These are phyloP conservation scores for Schizosaccharomyces lindneri DNA, from an alignment of 805 yeast genomes.

Conservation along the genomic window DNA sequence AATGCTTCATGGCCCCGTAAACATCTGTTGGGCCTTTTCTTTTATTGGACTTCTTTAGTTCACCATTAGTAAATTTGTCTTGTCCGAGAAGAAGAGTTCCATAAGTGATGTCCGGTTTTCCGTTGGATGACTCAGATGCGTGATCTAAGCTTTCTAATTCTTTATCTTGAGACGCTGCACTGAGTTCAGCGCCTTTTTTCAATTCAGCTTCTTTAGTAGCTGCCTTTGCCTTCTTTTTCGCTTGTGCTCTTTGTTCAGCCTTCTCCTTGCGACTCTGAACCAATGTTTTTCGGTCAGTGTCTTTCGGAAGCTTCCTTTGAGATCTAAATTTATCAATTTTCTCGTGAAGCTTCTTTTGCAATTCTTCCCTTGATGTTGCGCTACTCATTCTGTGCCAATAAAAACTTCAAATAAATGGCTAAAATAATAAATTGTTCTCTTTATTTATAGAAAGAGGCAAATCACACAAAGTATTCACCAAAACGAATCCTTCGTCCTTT, in stretches of 20 bases:
- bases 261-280: conserved; percentile 31
- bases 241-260: conserved; percentile 20
- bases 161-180: neutral
- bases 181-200: conserved; percentile 12
- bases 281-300: conserved; percentile 54
- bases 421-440: neutral
- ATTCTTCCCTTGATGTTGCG: conserved; percentile 14
- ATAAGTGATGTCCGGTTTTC: conserved; percentile 21
- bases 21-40: conserved; percentile 73
- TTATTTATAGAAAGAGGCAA: no score
- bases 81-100: conserved; percentile 41
- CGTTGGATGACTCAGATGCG: conserved; percentile 10
- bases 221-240: conserved; percentile 18
- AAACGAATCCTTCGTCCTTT: no score
- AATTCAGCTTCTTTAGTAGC: conserved; percentile 14
- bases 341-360: conserved; percentile 55
- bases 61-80: conserved; percentile 38
- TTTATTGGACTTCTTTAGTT: conserved; percentile 27
- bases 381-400: neutral
- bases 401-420: neutral
- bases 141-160: neutral
- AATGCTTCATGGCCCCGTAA: conserved; percentile 50
- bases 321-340: conserved; percentile 47
- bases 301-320: conserved; percentile 79
- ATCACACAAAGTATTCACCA: no score